Percentiles rank a stretch among this genome's conserved stretches.
These are phyloP conservation scores for Rutstroemia sp. DNA, from an alignment of 2,329 filamentous ascomycete species.

Conservation along the genomic window DNA sequence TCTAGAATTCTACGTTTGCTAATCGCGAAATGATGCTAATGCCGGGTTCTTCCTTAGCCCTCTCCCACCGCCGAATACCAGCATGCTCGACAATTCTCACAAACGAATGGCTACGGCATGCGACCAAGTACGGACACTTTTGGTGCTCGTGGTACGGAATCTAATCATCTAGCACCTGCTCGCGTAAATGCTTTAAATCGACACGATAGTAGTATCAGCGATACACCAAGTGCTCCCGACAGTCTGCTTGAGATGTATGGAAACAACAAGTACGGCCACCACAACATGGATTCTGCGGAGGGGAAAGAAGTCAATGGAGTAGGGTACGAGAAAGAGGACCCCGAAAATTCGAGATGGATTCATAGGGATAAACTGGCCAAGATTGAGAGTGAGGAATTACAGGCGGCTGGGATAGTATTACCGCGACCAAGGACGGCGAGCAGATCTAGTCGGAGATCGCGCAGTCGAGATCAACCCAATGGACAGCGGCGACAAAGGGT, in stretches of 20 bases:
- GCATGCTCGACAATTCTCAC: constrained; percentile 10
- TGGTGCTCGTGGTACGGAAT: constrained; percentile 14
- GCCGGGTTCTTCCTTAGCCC: too few species aligned
- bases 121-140: not conserved
- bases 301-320: constrained; percentile 17
- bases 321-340: constrained; percentile 31
- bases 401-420: constrained; percentile 65
- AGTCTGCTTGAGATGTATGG: constrained; percentile 39
- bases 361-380: constrained; percentile 76
- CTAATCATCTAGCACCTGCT: constrained; percentile 29
- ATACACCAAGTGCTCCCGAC: constrained; percentile 37
- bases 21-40: too few species aligned
- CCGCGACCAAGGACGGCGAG: constrained; percentile 46
- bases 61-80: not conserved
- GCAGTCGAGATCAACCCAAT: constrained; percentile 31
- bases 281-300: constrained; percentile 24
- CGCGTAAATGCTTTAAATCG: constrained; percentile 32
- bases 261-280: constrained; percentile 19
- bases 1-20: not conserved
- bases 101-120: constrained; percentile 14
- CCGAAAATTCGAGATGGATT: constrained; percentile 71
- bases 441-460: constrained; percentile 37
- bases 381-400: constrained; percentile 74
- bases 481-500: constrained; percentile 32
- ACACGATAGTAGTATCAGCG: constrained; percentile 36